Percentiles rank a stretch among this genome's conserved stretches.
These are phyloP conservation scores for Saccharum hybrid DNA, from an alignment of 202 grass and related monocot species.

Conservation along the genomic window DNA sequence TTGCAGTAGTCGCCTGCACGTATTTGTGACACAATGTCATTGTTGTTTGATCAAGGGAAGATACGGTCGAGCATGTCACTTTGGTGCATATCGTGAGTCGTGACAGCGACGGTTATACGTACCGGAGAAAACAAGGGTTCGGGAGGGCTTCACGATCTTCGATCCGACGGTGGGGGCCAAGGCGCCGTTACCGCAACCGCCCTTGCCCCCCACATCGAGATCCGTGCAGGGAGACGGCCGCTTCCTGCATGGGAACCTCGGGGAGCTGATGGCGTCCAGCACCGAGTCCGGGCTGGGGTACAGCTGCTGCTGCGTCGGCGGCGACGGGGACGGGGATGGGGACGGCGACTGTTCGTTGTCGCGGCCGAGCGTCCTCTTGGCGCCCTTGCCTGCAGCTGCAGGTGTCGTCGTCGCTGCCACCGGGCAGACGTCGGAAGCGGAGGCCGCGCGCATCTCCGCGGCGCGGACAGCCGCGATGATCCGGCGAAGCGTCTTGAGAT, in stretches of 20 bases:
- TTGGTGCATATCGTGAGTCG: neutral
- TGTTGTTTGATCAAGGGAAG: no score
- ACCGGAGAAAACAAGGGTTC: slow-evolving; percentile 69
- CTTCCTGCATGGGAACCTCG: slow-evolving; percentile 80
- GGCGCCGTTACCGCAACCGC: slow-evolving; percentile 24
- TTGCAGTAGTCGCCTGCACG: slow-evolving; percentile 50
- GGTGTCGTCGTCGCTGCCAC: neutral
- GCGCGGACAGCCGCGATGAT: slow-evolving; percentile 83
- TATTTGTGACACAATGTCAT: neutral
- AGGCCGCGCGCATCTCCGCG: slow-evolving; percentile 59
- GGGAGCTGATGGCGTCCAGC: slow-evolving; percentile 83
- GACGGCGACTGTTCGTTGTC: slow-evolving; percentile 25
- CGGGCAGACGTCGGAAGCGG: slow-evolving; percentile 14
- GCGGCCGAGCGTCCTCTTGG: slow-evolving; percentile 26
- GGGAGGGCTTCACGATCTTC: slow-evolving; percentile 85
- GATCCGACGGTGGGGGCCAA: slow-evolving; percentile 49
- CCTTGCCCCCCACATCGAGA: slow-evolving; percentile 51
- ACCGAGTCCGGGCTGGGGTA: slow-evolving; percentile 83
- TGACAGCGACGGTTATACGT: slow-evolving; percentile 24
- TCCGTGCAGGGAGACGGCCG: slow-evolving; percentile 49
- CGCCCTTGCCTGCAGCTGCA: neutral
- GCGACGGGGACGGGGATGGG: neutral
- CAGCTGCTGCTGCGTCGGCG: slow-evolving; percentile 32
- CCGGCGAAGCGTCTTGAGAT: slow-evolving; percentile 77
- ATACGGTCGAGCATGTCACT: neutral